These are phyloP conservation scores for Cicer arietinum DNA, from an alignment of 306 rosid genomes.

Conservation along the genomic window DNA sequence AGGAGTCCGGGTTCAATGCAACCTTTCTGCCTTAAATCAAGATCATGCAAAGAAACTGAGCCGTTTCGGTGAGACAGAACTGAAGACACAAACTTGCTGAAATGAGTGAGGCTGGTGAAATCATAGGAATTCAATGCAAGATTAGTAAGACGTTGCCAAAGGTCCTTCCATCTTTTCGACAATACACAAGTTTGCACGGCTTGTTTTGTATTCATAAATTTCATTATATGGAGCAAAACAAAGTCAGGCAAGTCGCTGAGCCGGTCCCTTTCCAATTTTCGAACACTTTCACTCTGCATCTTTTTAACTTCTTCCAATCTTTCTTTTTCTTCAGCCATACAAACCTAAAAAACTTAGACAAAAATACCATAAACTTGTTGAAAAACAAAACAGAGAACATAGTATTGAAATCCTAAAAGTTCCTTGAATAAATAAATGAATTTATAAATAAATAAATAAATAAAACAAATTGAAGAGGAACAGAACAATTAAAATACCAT, in stretches of 20 bases:
- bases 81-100: constrained; percentile 12
- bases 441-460: no score
- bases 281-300: background rate
- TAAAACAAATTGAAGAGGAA: no score
- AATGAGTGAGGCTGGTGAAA: constrained; percentile 1
- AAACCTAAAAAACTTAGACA: constrained; percentile 8
- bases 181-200: constrained; percentile 41
- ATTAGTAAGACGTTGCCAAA: constrained; percentile 16
- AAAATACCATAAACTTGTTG: background rate
- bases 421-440: no score
- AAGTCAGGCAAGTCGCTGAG: constrained; percentile 43
- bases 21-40: constrained; percentile 24
- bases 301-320: background rate
- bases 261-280: constrained; percentile 29
- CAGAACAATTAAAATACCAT: no score
- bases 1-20: constrained; percentile 17
- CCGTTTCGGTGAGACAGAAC: background rate
- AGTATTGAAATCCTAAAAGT: no score
- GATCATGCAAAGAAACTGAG: constrained; percentile 4
- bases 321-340: constrained; percentile 17
- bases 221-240: constrained; percentile 40
- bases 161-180: constrained; percentile 36
- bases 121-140: constrained; percentile 21
- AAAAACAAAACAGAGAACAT: no score
- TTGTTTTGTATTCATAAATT: constrained; percentile 33